Base-by-base conservation (phyloP, 2,329 filamentous ascomycete genomes). In the Apiospora pterosperma region DNA sequence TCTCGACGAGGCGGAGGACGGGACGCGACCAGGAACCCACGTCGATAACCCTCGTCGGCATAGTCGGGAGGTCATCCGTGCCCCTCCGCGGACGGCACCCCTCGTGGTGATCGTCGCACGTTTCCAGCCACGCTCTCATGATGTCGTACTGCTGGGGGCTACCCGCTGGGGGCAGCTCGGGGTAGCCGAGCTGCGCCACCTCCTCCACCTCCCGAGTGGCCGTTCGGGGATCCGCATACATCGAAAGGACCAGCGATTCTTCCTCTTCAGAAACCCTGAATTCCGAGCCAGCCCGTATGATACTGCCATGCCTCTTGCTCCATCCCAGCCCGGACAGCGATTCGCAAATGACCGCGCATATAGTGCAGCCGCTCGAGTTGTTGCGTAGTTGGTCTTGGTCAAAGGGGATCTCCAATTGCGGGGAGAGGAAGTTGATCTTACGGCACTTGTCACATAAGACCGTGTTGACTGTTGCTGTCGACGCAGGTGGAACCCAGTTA, bases 31-130 rank as follows among this genome's bases (percentile, higher is more conserved):
- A 11, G 8, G 41, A 48, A 5, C 66, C 61, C 2, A 69, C 62
- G 5, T 68, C 66, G 16, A 68, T 63, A 1, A 69, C 42, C 5
- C 68, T 19, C 6, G 66, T 70, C 5, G 68, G 67, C 59, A 64
- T 52, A 1, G 6, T 2, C 0, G 44, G 44, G 2, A 52, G 44
- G 0, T 52, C 25, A 4, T n/a, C 44, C 3, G 14, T 0, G 1
- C 2, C 4, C 25, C 19, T 52, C 44, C 44, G 31, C 1, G 44
- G 44, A 5, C 31, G n/a, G 7, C 44, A 52, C 1, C 6, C 25
- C 6, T 31, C 0, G 44, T 52, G 44, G 5, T 52, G 2, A 1
- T n/a, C 3, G 44, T 52, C 25, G 25, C 44, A 52, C 1, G 6
- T 31, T 14, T 52, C 44, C 5, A 5, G 44, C 44, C 44, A 52